Base-by-base conservation (phyloP, 352 stramenopile species). In the Halophytophthora polymorphica region DNA sequence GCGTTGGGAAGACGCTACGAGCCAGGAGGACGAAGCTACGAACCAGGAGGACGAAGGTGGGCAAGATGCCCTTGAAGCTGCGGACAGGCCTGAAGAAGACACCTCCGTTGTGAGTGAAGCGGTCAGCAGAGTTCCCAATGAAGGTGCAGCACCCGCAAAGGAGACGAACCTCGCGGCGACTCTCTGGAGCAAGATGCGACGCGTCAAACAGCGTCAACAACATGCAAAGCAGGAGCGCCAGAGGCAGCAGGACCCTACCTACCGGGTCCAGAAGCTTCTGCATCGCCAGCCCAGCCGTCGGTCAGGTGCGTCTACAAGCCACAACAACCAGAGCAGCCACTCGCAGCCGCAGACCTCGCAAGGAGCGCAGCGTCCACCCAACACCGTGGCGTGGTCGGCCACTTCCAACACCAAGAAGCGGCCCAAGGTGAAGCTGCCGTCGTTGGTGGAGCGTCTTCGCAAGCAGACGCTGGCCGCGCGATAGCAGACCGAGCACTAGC, bases 131-230 rank as follows among this genome's bases (percentile, higher is more conserved):
- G 2, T n/a, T 29, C 1, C 49, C 17, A 14, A 50, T 14, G 6
- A 2, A 2, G 22, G 35, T 23, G 6, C 22, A 2, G 41, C 17
- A 28, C 42, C 47, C 43, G 18, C 35, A 2, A 69, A 67, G 6
- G 61, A 71, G 3, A 39, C 54, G 13, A 77, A 64, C 29, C 50
- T 83, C 8, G 73, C 77, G 6, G 65, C 65, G 3, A 63, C 61
- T 6, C 50, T 90, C 2, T 90, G 78, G 77, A 83, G 77, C 40
- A 82, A 80, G 29, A 90, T 90, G 80, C 66, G 67, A 13, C 71
- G 75, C 34, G 62, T 56, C 15, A 77, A 76, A 17, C 64, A 83
- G 17, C 69, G 71, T 23, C 71, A 77, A 40, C 60, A 73, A 37
- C 37, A 67, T n/a, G 43, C 23, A 0, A 40, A 52, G 4, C 66